Percentiles rank a stretch among this genome's conserved stretches.
phyloP scores from a whole-genome alignment of 2,329 filamentous ascomycete genomes.

The Arachnopeziza araneosa region DNA sequence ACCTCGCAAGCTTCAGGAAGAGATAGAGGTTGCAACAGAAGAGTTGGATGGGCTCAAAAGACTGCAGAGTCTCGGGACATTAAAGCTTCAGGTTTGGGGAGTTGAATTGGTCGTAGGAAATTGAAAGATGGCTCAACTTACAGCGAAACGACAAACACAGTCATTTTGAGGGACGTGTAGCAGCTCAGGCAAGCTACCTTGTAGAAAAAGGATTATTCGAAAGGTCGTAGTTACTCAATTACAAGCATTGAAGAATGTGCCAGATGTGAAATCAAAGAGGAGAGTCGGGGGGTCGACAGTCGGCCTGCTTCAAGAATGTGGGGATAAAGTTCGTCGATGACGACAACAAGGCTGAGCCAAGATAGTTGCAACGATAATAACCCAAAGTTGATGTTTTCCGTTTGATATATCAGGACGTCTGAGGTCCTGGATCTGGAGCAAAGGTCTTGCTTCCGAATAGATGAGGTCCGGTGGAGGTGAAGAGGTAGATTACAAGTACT shows the following conservation, averaged over 20 bases:
- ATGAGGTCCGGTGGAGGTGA: background rate
- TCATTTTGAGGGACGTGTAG: constrained; percentile 39
- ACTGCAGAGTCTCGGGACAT: too few species aligned
- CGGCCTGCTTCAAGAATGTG: background rate
- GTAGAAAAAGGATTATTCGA: background rate
- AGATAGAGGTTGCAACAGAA: background rate
- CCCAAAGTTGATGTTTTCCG: background rate
- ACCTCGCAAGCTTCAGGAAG: constrained; percentile 1
- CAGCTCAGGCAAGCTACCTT: background rate
- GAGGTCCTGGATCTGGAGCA: background rate
- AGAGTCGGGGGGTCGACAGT: background rate
- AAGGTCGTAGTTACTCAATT: constrained; percentile 20
- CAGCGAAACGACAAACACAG: constrained; percentile 55
- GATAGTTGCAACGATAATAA: background rate
- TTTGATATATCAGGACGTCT: background rate
- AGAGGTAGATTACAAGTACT: background rate
- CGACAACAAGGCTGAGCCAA: background rate
- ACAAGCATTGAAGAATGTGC: constrained; percentile 15
- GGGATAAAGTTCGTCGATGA: background rate
- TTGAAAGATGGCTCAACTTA: constrained; percentile 35
- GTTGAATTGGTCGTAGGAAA: background rate
- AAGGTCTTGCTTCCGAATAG: background rate
- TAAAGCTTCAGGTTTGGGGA: background rate
- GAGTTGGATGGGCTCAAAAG: background rate
- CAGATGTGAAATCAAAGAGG: constrained; percentile 1